These are phyloP conservation scores for Podospora pseudopauciseta DNA, from an alignment of 495 filamentous ascomycete genomes.

Conservation along the genomic window DNA sequence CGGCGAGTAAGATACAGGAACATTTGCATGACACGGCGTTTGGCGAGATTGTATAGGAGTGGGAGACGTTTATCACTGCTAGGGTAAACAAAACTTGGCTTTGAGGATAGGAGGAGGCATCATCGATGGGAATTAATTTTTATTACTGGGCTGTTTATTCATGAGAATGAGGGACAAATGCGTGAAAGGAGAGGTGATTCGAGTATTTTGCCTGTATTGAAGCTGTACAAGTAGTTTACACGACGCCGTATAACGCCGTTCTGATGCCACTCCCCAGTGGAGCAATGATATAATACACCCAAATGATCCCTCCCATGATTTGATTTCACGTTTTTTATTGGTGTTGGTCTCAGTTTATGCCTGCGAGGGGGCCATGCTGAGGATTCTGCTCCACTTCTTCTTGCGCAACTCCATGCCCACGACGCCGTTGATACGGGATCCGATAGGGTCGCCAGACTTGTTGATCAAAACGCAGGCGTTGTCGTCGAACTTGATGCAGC, in stretches of 20 bases:
- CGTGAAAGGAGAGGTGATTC: not conserved
- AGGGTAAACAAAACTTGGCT: not conserved
- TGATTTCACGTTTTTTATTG: not conserved
- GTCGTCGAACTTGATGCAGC: conserved; percentile 88
- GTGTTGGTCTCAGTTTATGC: conserved; percentile 50
- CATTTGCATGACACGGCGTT: conserved; percentile 15
- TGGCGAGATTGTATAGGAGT: conserved; percentile 1
- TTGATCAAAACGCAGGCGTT: conserved; percentile 98
- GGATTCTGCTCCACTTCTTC: conserved; percentile 95
- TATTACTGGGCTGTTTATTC: not conserved
- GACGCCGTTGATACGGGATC: conserved; percentile 84
- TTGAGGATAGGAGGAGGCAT: not conserved
- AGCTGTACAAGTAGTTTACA: conserved; percentile 27
- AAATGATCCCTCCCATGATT: not conserved
- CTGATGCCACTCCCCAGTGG: conserved; percentile 2
- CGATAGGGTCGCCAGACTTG: conserved; percentile 94
- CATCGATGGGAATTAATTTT: not conserved
- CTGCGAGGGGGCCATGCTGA: conserved; percentile 92
- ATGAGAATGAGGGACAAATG: not conserved
- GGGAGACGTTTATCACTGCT: not conserved
- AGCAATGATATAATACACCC: not conserved
- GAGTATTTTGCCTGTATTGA: not conserved
- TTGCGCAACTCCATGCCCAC: conserved; percentile 82
- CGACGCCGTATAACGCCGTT: conserved; percentile 17
- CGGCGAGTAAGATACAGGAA: not conserved